These are phyloP conservation scores for Nicotiana tomentosiformis DNA, from an alignment of 257 asterid species.

Conservation along the genomic window DNA sequence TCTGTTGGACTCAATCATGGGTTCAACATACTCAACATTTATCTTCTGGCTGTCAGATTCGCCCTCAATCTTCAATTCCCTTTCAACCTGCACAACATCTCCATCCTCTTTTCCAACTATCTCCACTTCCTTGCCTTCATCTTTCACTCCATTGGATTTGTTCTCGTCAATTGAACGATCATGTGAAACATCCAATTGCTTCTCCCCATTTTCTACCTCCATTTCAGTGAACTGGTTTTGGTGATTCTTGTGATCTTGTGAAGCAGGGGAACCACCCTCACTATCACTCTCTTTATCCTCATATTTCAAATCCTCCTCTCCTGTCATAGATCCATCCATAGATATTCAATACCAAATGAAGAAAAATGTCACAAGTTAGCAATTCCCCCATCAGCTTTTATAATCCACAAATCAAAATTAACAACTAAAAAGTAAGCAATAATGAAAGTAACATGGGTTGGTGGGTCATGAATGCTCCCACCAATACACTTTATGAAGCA, in stretches of 20 bases:
- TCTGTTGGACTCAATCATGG: constrained; percentile 19
- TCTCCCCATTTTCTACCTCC: constrained; percentile 28
- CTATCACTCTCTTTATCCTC: constrained; percentile 35
- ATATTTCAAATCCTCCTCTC: constrained; percentile 37
- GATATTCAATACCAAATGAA: constrained; percentile 13
- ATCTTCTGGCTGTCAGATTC: constrained; percentile 21
- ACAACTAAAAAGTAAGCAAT: not conserved
- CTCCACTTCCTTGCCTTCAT: constrained; percentile 7
- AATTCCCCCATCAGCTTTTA: constrained; percentile 4
- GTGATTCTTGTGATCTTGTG: constrained; percentile 23
- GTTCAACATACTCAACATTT: constrained; percentile 23
- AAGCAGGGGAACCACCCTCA: constrained; percentile 34
- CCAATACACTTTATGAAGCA: not conserved
- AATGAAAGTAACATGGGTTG: constrained; percentile 2
- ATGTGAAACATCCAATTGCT: constrained; percentile 11
- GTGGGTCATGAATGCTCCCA: constrained; percentile 3
- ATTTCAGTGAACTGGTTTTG: constrained; percentile 27
- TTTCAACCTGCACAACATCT: constrained; percentile 18
- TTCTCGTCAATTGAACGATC: constrained; percentile 11
- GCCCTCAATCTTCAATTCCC: constrained; percentile 23
- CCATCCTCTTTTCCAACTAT: constrained; percentile 1
- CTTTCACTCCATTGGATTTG: constrained; percentile 4
- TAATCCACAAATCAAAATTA: not conserved
- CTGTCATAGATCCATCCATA: constrained; percentile 38
- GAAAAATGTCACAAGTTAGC: not conserved